Evolutionary conservation across 2,329 filamentous ascomycete genomes (phyloP).

Genomic region (Didymella exigua): DNA sequence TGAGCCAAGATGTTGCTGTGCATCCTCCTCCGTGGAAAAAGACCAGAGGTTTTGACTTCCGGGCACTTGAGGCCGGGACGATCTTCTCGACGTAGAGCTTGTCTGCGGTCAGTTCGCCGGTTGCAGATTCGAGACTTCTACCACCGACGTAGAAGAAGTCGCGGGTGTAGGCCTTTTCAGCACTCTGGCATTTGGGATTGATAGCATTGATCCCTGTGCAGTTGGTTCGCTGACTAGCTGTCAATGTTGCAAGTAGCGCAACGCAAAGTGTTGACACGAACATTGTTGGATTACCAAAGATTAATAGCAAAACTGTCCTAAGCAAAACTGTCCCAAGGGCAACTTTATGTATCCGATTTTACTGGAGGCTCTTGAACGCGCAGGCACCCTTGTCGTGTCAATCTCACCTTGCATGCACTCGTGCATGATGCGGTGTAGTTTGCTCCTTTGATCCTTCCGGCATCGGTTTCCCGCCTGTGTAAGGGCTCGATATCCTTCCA

Average conservation of each 20-base stretch:
- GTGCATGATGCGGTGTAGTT: not conserved
- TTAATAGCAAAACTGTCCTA: not conserved
- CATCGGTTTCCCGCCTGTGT: not conserved
- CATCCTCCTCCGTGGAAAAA: constrained; percentile 24
- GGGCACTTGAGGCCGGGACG: not conserved
- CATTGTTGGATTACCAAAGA: not conserved
- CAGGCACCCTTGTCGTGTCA: not conserved
- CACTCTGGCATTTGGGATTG: constrained; percentile 13
- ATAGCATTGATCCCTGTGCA: not conserved
- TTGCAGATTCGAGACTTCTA: constrained; percentile 13
- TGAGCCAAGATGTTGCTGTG: constrained; percentile 3
- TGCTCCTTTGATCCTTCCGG: not conserved
- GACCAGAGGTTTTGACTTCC: constrained; percentile 17
- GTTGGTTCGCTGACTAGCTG: not conserved
- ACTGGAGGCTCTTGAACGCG: no score
- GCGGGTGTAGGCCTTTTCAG: constrained; percentile 17
- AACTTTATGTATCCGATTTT: no score
- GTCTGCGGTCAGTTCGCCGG: constrained; percentile 14
- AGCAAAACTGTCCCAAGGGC: no score
- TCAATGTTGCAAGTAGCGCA: not conserved
- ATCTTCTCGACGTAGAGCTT: constrained; percentile 22
- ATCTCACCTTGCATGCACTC: not conserved
- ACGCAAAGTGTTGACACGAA: not conserved
- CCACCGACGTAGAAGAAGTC: constrained; percentile 24
- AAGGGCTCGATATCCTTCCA: not conserved